These are phyloP conservation scores for Colletotrichum gloeosporioides DNA, from an alignment of 2,329 filamentous ascomycete genomes.

Conservation along the genomic window DNA sequence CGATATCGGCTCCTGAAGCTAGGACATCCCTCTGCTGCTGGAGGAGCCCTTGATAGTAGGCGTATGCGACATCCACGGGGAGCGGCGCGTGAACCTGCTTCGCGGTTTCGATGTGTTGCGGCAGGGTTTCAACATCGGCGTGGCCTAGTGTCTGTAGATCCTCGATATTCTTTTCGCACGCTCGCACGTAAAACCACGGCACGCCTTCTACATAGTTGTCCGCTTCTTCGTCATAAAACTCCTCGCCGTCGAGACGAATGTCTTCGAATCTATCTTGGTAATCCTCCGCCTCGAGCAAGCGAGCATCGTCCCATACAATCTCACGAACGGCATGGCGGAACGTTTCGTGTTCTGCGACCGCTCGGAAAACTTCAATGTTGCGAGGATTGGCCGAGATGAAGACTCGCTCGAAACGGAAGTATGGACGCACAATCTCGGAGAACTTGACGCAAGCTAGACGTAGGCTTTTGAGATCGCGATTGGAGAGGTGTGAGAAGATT, in stretches of 20 bases:
- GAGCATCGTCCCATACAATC: constrained; percentile 43
- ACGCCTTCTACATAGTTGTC: background rate
- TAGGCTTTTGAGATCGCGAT: background rate
- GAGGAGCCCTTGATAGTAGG: background rate
- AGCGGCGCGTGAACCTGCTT: background rate
- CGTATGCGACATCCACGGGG: background rate
- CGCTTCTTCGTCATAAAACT: background rate
- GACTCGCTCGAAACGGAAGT: constrained; percentile 27
- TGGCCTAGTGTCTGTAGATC: background rate
- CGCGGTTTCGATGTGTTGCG: background rate
- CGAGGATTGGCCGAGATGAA: constrained; percentile 45
- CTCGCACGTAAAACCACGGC: background rate
- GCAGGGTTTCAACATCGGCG: background rate
- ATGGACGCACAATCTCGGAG: background rate
- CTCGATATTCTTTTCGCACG: background rate
- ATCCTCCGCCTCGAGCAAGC: background rate
- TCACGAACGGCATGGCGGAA: constrained; percentile 37
- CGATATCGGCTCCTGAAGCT: constrained; percentile 28
- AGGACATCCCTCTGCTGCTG: background rate
- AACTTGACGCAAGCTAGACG: background rate
- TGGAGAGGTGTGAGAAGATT: background rate
- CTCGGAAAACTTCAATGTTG: constrained; percentile 40
- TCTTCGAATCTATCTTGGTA: background rate
- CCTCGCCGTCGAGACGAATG: background rate
- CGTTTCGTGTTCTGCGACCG: constrained; percentile 38